Evolutionary conservation across 2,329 filamentous ascomycete species (phyloP), one percentile per base, ranked within the genome.

Genomic region (Aspergillus sojae): DNA sequence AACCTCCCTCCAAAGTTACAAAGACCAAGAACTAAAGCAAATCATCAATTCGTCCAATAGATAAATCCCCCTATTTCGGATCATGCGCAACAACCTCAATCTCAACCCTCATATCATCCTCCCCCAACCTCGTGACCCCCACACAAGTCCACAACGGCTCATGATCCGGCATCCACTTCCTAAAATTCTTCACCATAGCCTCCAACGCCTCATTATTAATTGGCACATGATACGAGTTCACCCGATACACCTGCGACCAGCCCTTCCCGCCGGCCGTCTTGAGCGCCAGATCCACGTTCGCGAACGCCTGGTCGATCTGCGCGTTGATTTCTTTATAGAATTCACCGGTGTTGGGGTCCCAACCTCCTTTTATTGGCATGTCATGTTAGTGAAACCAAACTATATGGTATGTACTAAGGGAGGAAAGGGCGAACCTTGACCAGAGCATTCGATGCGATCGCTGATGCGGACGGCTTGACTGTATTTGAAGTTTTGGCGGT

Each of bases 51-150:
- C n/a, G n/a, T n/a, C n/a, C n/a, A n/a, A n/a, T n/a, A n/a, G n/a
- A n/a, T n/a, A n/a, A n/a, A n/a, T n/a, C n/a, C 39, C 19, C n/a
- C 19, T 54, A 54, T 14, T 54, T 36, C 5, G 67, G 65, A 63
- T 79, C 80, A 73, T 83, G 74, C 1, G 84, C 84, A 10, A 77
- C 76, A 11, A 86, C 85, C 72, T 89, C 86, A 72, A 89, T 84
- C 75, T 89, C 86, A 3, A 89, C 80, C 26, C 77, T 72, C 86
- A 89, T 89, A 36, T 78, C 80, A 32, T 81, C 78, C 61, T 78
- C 72, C 0, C 77, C 85, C 7, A 89, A 70, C 39, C 75, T 68
- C 1, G 75, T 67, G 1, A 88, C 85, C 0, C 83, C 85, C 16
- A 88, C 74, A 62, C 75, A 78, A 0, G 85, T 88, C 83, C 83